Percentiles rank a stretch among this genome's conserved stretches.
Conservation (phyloP, 345 rosid genomes). For the Erysimum cheiranthoides region DNA sequence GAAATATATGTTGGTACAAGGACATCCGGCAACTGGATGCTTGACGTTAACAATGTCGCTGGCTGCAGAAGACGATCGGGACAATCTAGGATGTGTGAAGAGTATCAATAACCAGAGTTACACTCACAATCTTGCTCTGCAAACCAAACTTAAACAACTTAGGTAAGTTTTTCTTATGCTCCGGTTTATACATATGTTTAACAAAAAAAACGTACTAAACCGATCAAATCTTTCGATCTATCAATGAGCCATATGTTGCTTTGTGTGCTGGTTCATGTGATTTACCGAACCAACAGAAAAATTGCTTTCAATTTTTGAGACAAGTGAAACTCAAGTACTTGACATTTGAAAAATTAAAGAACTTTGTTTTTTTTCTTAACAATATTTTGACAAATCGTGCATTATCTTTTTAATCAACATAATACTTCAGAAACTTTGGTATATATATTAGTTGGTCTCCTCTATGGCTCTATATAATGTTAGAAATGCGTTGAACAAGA, state of each 20-base stretch:
- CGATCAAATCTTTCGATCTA: neutral
- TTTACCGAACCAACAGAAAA: neutral
- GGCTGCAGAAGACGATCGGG: conserved; percentile 66
- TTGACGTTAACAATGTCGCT: conserved; percentile 70
- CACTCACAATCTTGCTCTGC: conserved; percentile 61
- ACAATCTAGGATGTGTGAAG: conserved; percentile 75
- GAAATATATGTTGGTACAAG: conserved; percentile 76
- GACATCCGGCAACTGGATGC: conserved; percentile 81
- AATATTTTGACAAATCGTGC: neutral
- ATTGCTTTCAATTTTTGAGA: neutral
- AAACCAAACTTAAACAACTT: conserved; percentile 54
- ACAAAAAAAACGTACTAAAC: neutral
- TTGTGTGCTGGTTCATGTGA: no score
- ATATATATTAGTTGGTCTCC: neutral
- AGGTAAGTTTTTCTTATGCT: conserved; percentile 37
- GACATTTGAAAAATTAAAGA: neutral
- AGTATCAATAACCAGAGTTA: conserved; percentile 63
- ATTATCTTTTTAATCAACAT: neutral
- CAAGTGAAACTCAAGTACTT: neutral
- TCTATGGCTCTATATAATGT: neutral
- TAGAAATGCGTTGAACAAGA: neutral
- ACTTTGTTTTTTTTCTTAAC: neutral
- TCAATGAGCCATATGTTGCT: no score
- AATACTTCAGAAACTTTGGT: neutral
- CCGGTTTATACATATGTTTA: neutral